Evolutionary conservation across 1,284 basidiomycete species (phyloP).

Genomic region (Melampsora larici-populina): DNA sequence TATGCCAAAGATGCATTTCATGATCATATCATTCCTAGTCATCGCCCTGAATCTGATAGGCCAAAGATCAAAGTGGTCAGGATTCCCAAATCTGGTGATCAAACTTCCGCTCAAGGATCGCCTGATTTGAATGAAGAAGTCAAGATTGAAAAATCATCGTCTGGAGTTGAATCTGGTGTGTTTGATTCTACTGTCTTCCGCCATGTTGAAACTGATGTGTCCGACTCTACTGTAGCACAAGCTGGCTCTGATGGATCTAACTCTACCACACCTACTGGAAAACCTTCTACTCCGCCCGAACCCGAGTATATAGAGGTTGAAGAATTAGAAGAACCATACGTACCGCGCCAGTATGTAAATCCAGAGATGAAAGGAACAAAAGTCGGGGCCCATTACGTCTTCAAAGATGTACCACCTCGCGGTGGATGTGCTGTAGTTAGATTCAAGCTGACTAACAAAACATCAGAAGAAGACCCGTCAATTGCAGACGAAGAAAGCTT

Average conservation of each 20-base stretch:
- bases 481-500: slow-evolving; percentile 85
- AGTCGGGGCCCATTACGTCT: slow-evolving; percentile 83
- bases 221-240: slow-evolving; percentile 28
- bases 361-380: slow-evolving; percentile 86
- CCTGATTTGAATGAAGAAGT: slow-evolving; percentile 32
- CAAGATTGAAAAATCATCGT: slow-evolving; percentile 48
- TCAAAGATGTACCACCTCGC: slow-evolving; percentile 77
- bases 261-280: slow-evolving; percentile 24
- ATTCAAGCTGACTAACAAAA: slow-evolving; percentile 79
- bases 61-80: slow-evolving; percentile 38
- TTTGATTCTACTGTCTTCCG: slow-evolving; percentile 14
- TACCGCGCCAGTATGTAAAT: slow-evolving; percentile 67
- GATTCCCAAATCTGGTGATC: slow-evolving; percentile 44
- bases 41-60: slow-evolving; percentile 61
- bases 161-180: slow-evolving; percentile 44
- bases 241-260: slow-evolving; percentile 41
- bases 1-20: slow-evolving; percentile 99
- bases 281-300: slow-evolving; percentile 45
- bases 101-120: not conserved
- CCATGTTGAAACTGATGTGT: not conserved
- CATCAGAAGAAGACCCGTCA: slow-evolving; percentile 69
- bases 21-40: slow-evolving; percentile 83
- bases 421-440: slow-evolving; percentile 95
- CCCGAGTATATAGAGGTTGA: slow-evolving; percentile 62
- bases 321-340: slow-evolving; percentile 57